Conservation (phyloP, 2,329 filamentous ascomycete species). For the Thielaviopsis musarum region DNA sequence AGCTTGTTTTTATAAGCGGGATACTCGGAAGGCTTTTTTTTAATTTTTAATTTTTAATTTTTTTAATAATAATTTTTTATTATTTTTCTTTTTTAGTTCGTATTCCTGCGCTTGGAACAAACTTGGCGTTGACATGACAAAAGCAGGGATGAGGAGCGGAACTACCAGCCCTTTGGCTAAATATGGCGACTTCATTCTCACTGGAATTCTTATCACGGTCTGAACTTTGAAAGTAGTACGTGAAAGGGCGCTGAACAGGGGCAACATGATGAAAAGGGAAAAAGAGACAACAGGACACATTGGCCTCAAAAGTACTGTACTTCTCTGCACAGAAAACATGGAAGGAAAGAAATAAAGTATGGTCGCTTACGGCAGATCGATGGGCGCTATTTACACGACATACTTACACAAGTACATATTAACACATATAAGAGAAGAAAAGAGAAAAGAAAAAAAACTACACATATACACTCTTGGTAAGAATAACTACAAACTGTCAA, state of each 20-base stretch:
- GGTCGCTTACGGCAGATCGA: background rate
- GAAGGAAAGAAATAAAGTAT: no score
- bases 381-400: background rate
- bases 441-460: no score
- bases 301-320: background rate
- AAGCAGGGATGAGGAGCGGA: background rate
- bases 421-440: no score
- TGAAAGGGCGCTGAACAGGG: no score
- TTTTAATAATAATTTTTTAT: background rate
- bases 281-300: background rate
- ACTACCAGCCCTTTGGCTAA: background rate
- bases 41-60: background rate
- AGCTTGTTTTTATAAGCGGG: background rate
- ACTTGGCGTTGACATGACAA: background rate
- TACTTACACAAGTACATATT: no score
- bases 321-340: background rate
- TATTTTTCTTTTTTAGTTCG: background rate
- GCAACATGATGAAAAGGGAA: background rate
- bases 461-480: no score
- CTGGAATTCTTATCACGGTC: no score
- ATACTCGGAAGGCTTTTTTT: background rate
- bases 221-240: no score
- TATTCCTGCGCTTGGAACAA: background rate
- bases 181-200: no score
- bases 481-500: background rate